Conservation (phyloP, 148 eudicot genomes). For the Chenopodium berlandieri region DNA sequence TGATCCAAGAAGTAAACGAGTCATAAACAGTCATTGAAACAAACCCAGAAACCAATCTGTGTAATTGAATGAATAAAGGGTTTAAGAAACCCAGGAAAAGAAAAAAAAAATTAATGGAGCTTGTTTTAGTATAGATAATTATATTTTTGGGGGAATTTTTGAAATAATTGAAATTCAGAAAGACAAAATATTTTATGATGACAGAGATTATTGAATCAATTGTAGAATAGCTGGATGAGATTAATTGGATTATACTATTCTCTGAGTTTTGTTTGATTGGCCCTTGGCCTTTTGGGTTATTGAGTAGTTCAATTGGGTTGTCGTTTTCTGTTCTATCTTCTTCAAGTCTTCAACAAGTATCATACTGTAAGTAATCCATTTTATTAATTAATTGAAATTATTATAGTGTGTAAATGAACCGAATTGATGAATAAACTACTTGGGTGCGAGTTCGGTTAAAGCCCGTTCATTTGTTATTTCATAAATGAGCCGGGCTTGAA, state of each 20-base stretch:
- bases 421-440: no score
- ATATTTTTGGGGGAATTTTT: not conserved
- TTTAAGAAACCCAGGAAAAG: constrained; percentile 3
- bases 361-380: not conserved
- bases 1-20: constrained; percentile 75
- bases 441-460: no score
- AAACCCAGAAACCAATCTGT: constrained; percentile 6
- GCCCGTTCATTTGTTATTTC: no score
- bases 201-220: not conserved
- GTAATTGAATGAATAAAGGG: constrained; percentile 1
- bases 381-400: not conserved
- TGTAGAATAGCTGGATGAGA: not conserved
- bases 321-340: not conserved
- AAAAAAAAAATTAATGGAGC: not conserved
- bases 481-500: no score
- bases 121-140: not conserved
- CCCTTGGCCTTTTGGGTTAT: constrained; percentile 18
- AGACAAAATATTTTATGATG: constrained; percentile 9
- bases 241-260: not conserved
- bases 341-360: not conserved
- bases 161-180: not conserved
- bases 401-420: no score
- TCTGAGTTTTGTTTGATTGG: constrained; percentile 16
- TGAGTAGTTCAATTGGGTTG: constrained; percentile 11
- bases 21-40: constrained; percentile 50